Conservation (phyloP, 176 grass and related monocot species). For the Ensete glaucum region DNA sequence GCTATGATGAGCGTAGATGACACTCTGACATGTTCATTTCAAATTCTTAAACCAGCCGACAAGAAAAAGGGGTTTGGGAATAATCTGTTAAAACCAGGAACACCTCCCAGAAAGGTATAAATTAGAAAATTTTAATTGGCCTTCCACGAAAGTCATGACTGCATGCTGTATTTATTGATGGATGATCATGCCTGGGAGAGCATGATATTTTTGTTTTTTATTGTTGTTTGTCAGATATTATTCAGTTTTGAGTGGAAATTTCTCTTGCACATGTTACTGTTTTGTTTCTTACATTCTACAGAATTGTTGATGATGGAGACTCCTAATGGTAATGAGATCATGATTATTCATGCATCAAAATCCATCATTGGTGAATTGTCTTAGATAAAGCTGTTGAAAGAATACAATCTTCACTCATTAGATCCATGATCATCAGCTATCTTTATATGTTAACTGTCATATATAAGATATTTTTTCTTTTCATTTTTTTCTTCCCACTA, state of each 20-base stretch:
- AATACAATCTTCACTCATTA: neutral
- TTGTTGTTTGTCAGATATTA: neutral
- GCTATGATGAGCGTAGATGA: constrained; percentile 14
- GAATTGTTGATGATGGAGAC: neutral
- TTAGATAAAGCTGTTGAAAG: neutral
- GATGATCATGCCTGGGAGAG: neutral
- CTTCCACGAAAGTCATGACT: neutral
- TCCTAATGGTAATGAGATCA: neutral
- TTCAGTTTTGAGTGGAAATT: neutral
- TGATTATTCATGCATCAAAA: neutral
- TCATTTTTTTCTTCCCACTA: no score
- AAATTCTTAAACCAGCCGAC: constrained; percentile 12
- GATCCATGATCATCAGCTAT: neutral
- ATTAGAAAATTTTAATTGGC: neutral
- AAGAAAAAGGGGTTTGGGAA: constrained; percentile 12
- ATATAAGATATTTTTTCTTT: no score
- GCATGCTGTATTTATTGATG: neutral
- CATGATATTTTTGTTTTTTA: neutral
- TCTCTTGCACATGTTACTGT: neutral
- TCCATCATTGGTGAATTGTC: neutral
- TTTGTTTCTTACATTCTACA: neutral
- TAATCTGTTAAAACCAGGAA: constrained; percentile 10
- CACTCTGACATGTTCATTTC: constrained; percentile 4
- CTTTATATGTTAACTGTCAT: neutral
- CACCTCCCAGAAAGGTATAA: constrained; percentile 6